These are phyloP conservation scores for Fragaria nilgerrensis DNA, from an alignment of 306 rosid genomes.

Conservation along the genomic window DNA sequence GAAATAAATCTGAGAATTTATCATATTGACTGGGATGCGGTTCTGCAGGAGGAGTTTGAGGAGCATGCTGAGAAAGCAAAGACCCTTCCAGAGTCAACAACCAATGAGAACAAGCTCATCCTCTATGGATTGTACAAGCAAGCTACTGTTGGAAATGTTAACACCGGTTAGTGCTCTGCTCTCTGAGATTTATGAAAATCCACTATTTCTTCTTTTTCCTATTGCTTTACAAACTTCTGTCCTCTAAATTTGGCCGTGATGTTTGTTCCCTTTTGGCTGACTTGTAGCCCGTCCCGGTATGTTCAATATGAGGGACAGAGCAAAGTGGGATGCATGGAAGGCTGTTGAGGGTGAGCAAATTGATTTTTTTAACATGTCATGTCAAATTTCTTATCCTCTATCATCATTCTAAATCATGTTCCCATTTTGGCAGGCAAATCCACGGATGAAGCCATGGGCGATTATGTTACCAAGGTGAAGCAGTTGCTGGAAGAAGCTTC, in stretches of 20 bases:
- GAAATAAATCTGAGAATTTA: neutral
- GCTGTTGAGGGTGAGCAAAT: constrained; percentile 69
- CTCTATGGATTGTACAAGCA: constrained; percentile 93
- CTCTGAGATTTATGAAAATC: neutral
- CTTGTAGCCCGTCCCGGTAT: constrained; percentile 89
- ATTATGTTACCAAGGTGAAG: constrained; percentile 92
- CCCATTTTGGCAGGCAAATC: constrained; percentile 62
- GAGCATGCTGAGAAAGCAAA: constrained; percentile 77
- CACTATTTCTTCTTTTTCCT: neutral
- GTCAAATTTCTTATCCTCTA: neutral
- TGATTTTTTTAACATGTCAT: neutral
- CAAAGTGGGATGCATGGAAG: constrained; percentile 99
- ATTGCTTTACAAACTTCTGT: neutral
- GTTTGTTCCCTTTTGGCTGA: constrained; percentile 17
- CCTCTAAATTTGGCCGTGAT: constrained; percentile 10
- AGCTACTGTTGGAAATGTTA: constrained; percentile 80
- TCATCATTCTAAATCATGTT: neutral
- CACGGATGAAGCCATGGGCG: constrained; percentile 80
- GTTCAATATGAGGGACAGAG: constrained; percentile 78
- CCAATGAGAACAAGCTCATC: constrained; percentile 73
- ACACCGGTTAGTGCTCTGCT: constrained; percentile 52
- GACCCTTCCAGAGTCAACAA: constrained; percentile 59
- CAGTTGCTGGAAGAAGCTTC: constrained; percentile 75
- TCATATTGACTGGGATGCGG: neutral
- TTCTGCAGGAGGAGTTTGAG: constrained; percentile 86